phyloP scores from a whole-genome alignment of 495 filamentous ascomycete species.

The Acidomyces sp. region DNA sequence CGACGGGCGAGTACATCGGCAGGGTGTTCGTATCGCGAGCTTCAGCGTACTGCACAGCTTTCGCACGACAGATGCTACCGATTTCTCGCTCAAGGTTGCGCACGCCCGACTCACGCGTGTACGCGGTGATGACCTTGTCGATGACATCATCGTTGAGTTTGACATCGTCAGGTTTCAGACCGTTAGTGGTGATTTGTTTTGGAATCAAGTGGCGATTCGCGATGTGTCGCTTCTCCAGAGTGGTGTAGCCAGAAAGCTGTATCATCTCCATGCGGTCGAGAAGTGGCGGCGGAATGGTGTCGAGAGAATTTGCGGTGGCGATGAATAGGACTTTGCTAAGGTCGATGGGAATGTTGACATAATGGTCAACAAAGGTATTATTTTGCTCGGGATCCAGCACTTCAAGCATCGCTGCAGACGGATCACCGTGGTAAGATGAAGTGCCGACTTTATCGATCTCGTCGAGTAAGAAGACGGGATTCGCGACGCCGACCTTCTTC shows the following conservation, averaged over 20 bases:
- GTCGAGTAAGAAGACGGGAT: constrained; percentile 92
- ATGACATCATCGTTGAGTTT: constrained; percentile 68
- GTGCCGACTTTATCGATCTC: constrained; percentile 97
- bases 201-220: constrained; percentile 85
- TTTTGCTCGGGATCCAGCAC: constrained; percentile 98
- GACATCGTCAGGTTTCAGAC: constrained; percentile 60
- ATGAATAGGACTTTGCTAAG: constrained; percentile 95
- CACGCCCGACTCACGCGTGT: constrained; percentile 95
- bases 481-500: constrained; percentile 91
- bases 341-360: constrained; percentile 91
- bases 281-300: constrained; percentile 89
- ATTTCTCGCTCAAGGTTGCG: constrained; percentile 94
- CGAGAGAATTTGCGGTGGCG: constrained; percentile 91
- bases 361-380: constrained; percentile 86
- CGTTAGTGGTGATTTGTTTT: constrained; percentile 77
- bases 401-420: constrained; percentile 97
- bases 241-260: constrained; percentile 84
- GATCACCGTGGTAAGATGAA: constrained; percentile 88
- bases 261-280: constrained; percentile 97
- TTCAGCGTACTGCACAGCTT: constrained; percentile 89
- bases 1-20: constrained; percentile 57
- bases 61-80: constrained; percentile 82
- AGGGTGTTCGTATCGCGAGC: constrained; percentile 63
- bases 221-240: constrained; percentile 95
- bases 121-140: constrained; percentile 85